Evolutionary conservation across 2,329 filamentous ascomycete species (phyloP).

Genomic region (Diaporthe aspalathi): DNA sequence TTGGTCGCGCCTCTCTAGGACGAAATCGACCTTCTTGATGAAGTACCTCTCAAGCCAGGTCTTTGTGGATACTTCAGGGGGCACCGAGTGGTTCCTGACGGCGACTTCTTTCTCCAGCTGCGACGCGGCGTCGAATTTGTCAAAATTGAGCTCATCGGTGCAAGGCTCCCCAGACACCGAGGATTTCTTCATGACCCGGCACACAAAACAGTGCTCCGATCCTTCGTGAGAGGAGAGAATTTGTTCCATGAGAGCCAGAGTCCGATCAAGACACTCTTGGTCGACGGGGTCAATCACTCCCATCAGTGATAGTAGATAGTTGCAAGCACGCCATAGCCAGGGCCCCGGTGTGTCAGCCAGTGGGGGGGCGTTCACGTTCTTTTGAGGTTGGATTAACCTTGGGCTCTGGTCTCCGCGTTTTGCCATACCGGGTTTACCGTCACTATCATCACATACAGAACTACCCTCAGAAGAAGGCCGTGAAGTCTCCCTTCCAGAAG

Average conservation of each 20-base stretch:
- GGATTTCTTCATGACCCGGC: too few species aligned
- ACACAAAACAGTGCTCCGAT: not conserved
- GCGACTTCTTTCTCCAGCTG: not conserved
- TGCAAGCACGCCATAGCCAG: too few species aligned
- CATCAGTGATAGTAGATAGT: too few species aligned
- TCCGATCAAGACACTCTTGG: not conserved
- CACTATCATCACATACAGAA: too few species aligned
- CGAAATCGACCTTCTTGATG: conserved; percentile 10
- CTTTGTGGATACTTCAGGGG: not conserved
- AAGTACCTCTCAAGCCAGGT: not conserved
- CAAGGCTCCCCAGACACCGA: too few species aligned
- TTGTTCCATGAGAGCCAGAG: not conserved
- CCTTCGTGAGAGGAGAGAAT: not conserved
- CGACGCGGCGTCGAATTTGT: not conserved
- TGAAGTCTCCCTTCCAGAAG: too few species aligned
- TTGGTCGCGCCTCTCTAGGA: not conserved
- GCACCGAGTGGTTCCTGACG: not conserved
- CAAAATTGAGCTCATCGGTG: not conserved
- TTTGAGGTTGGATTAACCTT: too few species aligned
- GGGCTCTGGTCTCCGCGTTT: too few species aligned
- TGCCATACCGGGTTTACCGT: too few species aligned
- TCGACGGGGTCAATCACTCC: not conserved
- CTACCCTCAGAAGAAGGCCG: too few species aligned
- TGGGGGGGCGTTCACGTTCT: too few species aligned
- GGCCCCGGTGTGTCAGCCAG: too few species aligned